phyloP scores from a whole-genome alignment of 768 basidiomycete genomes.

The Rhodotorula paludigena region DNA sequence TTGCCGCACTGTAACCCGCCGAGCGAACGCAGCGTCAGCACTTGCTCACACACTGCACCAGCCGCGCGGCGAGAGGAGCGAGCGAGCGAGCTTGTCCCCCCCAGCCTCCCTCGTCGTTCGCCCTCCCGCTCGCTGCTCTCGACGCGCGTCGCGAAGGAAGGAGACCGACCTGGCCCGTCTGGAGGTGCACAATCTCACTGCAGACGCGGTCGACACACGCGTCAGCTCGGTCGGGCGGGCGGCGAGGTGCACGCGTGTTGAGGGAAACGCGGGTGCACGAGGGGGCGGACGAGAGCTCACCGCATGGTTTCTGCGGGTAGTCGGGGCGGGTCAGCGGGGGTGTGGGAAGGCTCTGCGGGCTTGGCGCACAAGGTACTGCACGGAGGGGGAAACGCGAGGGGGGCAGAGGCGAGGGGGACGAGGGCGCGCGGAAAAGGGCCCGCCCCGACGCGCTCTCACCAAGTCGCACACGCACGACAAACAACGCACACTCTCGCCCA shows the following conservation, averaged over 20 bases:
- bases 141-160: neutral
- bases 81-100: no score
- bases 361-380: no score
- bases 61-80: no score
- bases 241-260: neutral
- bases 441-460: no score
- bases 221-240: neutral
- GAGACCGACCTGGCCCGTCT: slow-evolving; percentile 86
- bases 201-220: neutral
- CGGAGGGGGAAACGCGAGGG: no score
- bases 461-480: no score
- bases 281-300: neutral
- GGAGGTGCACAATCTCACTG: slow-evolving; percentile 94
- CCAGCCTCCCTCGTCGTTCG: no score
- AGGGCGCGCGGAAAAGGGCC: no score
- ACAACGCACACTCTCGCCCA: no score
- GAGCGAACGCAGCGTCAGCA: no score
- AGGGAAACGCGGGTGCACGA: neutral
- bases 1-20: slow-evolving; percentile 74
- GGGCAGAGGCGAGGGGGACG: neutral
- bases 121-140: no score
- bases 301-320: neutral
- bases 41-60: no score
- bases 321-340: neutral
- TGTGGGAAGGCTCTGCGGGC: neutral